Base-by-base conservation (phyloP, 140 eudicot species). In the Senecio squalidus region DNA sequence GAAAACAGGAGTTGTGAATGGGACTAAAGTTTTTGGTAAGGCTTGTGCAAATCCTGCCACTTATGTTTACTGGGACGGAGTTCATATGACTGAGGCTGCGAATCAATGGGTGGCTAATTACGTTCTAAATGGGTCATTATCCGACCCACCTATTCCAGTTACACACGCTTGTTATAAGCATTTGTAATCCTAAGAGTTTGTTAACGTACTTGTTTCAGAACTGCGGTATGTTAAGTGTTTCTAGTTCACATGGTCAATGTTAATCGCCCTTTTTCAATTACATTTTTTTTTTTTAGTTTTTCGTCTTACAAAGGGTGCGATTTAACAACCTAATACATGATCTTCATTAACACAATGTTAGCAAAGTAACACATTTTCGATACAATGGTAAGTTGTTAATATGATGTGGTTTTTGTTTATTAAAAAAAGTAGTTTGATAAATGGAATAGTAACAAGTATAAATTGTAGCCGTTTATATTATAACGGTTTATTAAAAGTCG, bases 11-110 rank as follows among this genome's bases (percentile, higher is more conserved):
- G 68, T 10, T 6, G 51, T 69, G 50, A 83, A 88, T 51, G 94
- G 94, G 27, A 73, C 81, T 0, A 76, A 58, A 21, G 65, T 84
- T 20, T 50, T 22, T 27, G 94, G 79, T 17, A 71, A 26, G 3
- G 62, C 87, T 0, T 88, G 96, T 61, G 58, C 41, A 18, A 17
- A 75, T 36, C 90, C 94, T 18, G 58, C 61, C 0, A 20, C 38
- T 15, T 64, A 65, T 54, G 60, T 88, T 26, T 78, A 72, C 70
- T 88, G 94, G 96, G 96, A 88, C 58, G 96, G 82, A 1, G 80
- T 82, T 20, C 89, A 85, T 55, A 78, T 69, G 70, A 54, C 89
- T 18, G 77, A 81, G 66, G 84, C 86, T 34, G 95, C 84, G 17
- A 85, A 76, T 50, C 73, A 41, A 10, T 82, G 84, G 86, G 70